Evolutionary conservation across 2,329 filamentous ascomycete species (phyloP).

Genomic region (Venturia pyrina): DNA sequence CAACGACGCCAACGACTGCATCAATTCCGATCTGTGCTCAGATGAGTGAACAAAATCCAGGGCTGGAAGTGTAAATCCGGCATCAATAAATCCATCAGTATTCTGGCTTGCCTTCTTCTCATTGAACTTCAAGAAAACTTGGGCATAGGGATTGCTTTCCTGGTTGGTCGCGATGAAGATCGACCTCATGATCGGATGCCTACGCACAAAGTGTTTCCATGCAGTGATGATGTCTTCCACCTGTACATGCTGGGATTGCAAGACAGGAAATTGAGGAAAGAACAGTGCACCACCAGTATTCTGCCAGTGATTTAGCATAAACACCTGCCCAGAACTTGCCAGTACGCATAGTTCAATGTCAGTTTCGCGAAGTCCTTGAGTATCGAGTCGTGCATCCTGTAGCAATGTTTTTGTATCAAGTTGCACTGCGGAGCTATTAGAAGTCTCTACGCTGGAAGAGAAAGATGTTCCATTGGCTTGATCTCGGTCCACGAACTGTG

Average conservation of each 20-base stretch:
- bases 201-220: conserved; percentile 50
- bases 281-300: conserved; percentile 58
- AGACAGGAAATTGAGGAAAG: conserved; percentile 61
- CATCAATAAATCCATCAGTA: conserved; percentile 16
- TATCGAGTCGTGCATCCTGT: conserved; percentile 19
- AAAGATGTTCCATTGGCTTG: neutral
- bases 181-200: conserved; percentile 59
- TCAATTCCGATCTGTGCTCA: neutral
- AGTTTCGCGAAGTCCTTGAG: conserved; percentile 28
- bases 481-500: conserved; percentile 18
- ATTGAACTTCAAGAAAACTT: conserved; percentile 46
- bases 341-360: conserved; percentile 53
- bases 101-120: neutral
- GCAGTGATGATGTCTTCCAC: conserved; percentile 39
- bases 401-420: neutral
- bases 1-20: conserved; percentile 27
- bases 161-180: conserved; percentile 45
- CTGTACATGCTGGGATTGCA: conserved; percentile 32
- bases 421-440: conserved; percentile 13
- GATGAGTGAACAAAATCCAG: neutral
- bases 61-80: neutral
- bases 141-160: conserved; percentile 46
- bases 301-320: conserved; percentile 72
- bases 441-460: conserved; percentile 18
- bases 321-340: conserved; percentile 65